Conservation (phyloP, 2,329 filamentous ascomycete species). For the Hymenoscyphus occultus region DNA sequence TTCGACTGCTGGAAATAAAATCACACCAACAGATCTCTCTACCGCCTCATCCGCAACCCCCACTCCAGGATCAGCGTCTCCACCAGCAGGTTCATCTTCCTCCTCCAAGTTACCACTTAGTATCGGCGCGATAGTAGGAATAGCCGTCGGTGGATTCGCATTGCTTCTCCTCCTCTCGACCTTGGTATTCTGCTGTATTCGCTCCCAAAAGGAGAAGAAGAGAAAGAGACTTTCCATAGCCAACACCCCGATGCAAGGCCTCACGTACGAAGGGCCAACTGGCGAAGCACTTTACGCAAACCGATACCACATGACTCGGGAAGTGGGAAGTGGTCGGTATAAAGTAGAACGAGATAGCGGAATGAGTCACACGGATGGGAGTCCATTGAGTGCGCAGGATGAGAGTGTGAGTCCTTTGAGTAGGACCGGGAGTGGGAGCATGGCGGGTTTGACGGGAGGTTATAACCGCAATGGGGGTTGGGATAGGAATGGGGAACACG, state of each 20-base stretch:
- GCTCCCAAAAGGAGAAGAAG: background rate
- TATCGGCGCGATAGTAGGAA: background rate
- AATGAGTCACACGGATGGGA: background rate
- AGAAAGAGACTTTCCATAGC: background rate
- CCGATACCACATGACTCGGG: background rate
- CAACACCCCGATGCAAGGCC: background rate
- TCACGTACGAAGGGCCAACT: slow-evolving; percentile 1
- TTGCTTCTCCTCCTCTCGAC: background rate
- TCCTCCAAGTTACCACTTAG: background rate
- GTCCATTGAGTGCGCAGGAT: background rate
- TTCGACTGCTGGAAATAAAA: background rate
- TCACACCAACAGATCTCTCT: background rate
- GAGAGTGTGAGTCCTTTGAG: too few relatives aligned
- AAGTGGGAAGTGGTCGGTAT: background rate
- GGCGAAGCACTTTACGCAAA: background rate
- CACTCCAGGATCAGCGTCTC: background rate
- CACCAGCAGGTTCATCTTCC: background rate
- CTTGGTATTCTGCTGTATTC: background rate
- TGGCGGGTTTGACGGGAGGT: too few relatives aligned
- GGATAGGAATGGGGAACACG: background rate
- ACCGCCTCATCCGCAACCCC: slow-evolving; percentile 6
- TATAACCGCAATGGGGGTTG: background rate
- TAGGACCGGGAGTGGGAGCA: too few relatives aligned
- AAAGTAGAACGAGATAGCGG: background rate
- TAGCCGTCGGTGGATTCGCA: background rate